Evolutionary conservation across 805 yeast genomes (phyloP), one percentile per base, ranked within the genome.

Genomic region (Pichia deserticola): DNA sequence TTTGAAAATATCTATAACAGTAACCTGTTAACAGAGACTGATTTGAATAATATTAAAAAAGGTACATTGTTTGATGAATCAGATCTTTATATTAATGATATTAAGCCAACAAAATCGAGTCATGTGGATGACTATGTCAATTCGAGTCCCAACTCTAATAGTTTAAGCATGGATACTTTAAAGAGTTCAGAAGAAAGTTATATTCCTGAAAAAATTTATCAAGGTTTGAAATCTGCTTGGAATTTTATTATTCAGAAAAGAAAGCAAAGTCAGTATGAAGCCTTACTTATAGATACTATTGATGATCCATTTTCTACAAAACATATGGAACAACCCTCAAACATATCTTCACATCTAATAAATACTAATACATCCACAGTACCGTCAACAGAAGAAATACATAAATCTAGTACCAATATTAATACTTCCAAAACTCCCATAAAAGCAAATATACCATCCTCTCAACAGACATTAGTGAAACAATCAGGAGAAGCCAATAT

Each of bases 231-330:
- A 1, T 37, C 40, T 8, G 70, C 79, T 0, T 79, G 84, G 84
- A 63, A 69, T 5, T 66, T 77, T 28, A 53, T 79, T 4, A 55
- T 79, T 3, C 60, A 60, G 27, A 75, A 77, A 54, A 72, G 75
- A 53, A 68, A 70, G 48, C 79, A 76, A 57, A 73, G 80, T 44
- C 79, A 75, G 54, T 77, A 75, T 54, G 81, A 78, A 52, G 56
- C 81, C 40, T 56, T 67, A 13, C 56, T 75, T 49, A 66, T 74
- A 15, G 68, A 75, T 49, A 64, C 60, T 34, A 67, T 69, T 38
- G 51, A 37, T 34, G 58, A 52, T 44, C 51, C 56, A 45, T 54
- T 51, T 12, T 13, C 35, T 33, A 9, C 13, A 7, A 43, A 43
- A 10, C 29, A 25, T 25, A 32, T 20, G 12, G 39, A 35, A 32